A percentile compares a stretch with the other conserved stretches of the same genome.
Evolutionary conservation across 805 yeast species (phyloP).

Genomic region (Wickerhamiella spandovensis): DNA sequence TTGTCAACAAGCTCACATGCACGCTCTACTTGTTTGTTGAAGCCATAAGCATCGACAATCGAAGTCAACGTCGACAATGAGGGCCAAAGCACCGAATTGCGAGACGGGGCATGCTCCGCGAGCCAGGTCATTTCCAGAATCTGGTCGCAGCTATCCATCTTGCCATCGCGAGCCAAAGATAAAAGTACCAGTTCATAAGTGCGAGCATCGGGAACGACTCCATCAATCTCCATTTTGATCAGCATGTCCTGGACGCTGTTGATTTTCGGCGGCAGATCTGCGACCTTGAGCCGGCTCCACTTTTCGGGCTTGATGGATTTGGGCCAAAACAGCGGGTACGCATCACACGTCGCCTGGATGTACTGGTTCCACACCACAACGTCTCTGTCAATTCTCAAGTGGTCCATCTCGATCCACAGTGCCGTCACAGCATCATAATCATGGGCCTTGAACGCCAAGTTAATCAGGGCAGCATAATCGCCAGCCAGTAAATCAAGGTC

Average conservation of each 20-base stretch:
- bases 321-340: conserved; percentile 21
- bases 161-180: conserved; percentile 21
- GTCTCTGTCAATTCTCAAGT: conserved; percentile 11
- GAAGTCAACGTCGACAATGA: conserved; percentile 15
- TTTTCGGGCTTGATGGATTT: conserved; percentile 1
- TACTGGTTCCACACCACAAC: conserved; percentile 25
- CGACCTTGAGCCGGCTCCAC: conserved; percentile 1
- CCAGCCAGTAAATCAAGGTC: conserved; percentile 11
- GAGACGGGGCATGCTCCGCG: neutral
- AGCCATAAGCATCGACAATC: conserved; percentile 19
- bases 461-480: conserved; percentile 19
- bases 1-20: conserved; percentile 15
- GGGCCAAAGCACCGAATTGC: conserved; percentile 13
- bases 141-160: conserved; percentile 13
- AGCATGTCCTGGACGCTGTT: conserved; percentile 16
- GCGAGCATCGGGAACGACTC: conserved; percentile 20
- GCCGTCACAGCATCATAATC: conserved; percentile 12
- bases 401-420: conserved; percentile 19
- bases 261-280: conserved; percentile 11
- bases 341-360: conserved; percentile 22
- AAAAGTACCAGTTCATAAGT: conserved; percentile 24
- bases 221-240: conserved; percentile 19
- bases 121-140: conserved; percentile 22
- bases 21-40: conserved; percentile 14
- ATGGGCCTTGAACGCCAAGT: conserved; percentile 19